Evolutionary conservation across 495 filamentous ascomycete genomes (phyloP).

Genomic region (Podospora sp.): DNA sequence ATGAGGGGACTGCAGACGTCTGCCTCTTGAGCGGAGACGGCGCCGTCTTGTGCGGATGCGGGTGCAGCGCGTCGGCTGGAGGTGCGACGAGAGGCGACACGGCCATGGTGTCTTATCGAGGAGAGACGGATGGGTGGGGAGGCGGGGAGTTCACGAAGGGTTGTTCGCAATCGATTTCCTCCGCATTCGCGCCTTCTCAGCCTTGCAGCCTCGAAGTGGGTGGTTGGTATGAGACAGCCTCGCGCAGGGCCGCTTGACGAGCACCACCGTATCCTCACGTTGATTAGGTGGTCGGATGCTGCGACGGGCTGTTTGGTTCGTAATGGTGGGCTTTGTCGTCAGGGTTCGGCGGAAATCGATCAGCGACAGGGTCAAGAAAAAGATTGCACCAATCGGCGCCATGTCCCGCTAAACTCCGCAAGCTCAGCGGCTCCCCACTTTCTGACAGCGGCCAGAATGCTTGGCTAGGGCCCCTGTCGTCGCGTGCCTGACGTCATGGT

Average conservation of each 20-base stretch:
- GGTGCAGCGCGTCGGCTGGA: slow-evolving; percentile 25
- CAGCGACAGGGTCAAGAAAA: not conserved
- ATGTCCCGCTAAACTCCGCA: not conserved
- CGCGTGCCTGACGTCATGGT: slow-evolving; percentile 1
- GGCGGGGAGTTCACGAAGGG: not conserved
- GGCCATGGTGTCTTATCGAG: slow-evolving; percentile 40
- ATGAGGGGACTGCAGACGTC: slow-evolving; percentile 28
- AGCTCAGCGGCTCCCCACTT: not conserved
- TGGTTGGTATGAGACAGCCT: not conserved
- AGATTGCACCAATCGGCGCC: not conserved
- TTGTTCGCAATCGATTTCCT: not conserved
- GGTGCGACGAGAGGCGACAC: slow-evolving; percentile 33
- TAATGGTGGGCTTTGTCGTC: not conserved
- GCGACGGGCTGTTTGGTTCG: not conserved
- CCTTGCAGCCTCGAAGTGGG: slow-evolving; percentile 10
- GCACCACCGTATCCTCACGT: not conserved
- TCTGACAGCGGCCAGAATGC: not conserved
- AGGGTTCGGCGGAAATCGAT: not conserved
- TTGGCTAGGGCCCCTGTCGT: not conserved
- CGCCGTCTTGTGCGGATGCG: slow-evolving; percentile 8
- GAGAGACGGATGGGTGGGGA: not conserved
- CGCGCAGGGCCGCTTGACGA: not conserved
- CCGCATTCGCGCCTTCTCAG: slow-evolving; percentile 7
- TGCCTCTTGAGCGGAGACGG: slow-evolving; percentile 31
- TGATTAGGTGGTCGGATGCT: not conserved